Conservation (phyloP, 306 rosid genomes). For the Prosopis cineraria region DNA sequence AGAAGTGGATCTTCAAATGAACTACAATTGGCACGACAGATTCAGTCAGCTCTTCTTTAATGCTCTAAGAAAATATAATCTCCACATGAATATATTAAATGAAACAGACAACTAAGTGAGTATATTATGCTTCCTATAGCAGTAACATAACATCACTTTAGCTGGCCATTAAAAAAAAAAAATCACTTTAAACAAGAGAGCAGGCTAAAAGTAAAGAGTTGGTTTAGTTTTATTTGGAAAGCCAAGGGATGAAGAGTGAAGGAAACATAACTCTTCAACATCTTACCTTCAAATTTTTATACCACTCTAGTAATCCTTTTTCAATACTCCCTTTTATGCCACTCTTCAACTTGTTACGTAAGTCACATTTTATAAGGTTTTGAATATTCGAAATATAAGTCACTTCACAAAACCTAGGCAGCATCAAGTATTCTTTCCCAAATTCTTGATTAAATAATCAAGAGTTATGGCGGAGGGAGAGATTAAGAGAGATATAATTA, state of each 20-base stretch:
- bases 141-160: slow-evolving; percentile 18
- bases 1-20: slow-evolving; percentile 78
- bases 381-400: neutral
- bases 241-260: neutral
- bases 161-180: neutral
- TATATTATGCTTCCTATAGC: slow-evolving; percentile 8
- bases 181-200: slow-evolving; percentile 12
- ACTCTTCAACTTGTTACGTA: too few species aligned
- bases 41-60: slow-evolving; percentile 20
- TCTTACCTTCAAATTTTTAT: neutral
- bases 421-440: neutral
- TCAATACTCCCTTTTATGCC: too few species aligned
- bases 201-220: neutral
- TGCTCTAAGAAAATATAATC: slow-evolving; percentile 21
- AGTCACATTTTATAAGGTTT: neutral
- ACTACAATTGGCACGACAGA: slow-evolving; percentile 53
- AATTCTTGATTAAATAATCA: neutral
- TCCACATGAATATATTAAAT: neutral
- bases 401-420: neutral
- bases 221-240: neutral
- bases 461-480: neutral
- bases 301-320: neutral
- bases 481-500: neutral
- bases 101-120: slow-evolving; percentile 13
- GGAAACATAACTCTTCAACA: neutral